Conservation (phyloP, 73 alveolate genomes). For the Tetrahymena elliotti region DNA sequence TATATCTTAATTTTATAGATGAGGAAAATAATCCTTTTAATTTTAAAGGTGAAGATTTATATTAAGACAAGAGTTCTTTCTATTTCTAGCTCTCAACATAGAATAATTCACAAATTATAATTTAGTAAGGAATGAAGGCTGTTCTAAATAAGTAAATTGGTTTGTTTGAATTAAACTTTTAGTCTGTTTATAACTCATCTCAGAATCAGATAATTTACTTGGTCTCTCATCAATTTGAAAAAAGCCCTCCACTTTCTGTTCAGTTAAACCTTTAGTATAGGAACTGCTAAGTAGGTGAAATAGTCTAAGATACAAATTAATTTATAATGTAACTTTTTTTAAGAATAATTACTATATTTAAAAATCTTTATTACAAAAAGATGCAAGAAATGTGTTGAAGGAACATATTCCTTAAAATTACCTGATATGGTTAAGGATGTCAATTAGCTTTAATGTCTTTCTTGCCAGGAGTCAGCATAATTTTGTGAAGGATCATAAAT, state of each 20-base stretch:
- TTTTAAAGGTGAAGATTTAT: not conserved
- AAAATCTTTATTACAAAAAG: not conserved
- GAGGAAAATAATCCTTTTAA: not conserved
- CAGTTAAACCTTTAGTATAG: not conserved
- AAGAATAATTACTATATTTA: too few species aligned
- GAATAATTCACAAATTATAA: not conserved
- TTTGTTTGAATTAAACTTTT: not conserved
- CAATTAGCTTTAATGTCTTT: not conserved
- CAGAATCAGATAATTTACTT: not conserved
- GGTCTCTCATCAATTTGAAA: not conserved
- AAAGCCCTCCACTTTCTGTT: not conserved
- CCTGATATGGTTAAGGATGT: not conserved
- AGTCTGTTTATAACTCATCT: not conserved
- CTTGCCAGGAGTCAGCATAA: not conserved
- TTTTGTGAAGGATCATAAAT: not conserved
- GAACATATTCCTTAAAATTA: not conserved
- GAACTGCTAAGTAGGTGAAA: not conserved
- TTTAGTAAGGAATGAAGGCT: not conserved
- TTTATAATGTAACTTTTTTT: not conserved
- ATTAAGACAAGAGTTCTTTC: too few species aligned
- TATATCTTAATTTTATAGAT: not conserved
- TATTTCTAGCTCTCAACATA: not conserved
- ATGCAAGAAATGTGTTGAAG: not conserved
- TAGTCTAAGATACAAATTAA: not conserved
- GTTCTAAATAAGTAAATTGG: not conserved